These are phyloP conservation scores for Rostrohypoxylon terebratum DNA, from an alignment of 495 filamentous ascomycete genomes.

Conservation along the genomic window DNA sequence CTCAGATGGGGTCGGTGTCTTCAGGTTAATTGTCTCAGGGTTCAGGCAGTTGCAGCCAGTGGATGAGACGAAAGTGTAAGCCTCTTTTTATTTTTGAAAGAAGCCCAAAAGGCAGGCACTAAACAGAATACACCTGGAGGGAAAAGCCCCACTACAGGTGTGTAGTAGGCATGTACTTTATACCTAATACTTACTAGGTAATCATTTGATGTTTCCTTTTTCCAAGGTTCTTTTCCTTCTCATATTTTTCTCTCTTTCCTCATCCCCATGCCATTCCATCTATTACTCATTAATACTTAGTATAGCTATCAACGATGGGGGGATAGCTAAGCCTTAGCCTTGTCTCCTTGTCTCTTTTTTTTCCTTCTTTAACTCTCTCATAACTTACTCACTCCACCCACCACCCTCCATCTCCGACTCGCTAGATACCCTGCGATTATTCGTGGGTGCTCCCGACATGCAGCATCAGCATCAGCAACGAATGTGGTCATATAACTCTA, in stretches of 20 bases:
- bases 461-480: constrained; percentile 26
- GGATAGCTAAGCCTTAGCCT: constrained; percentile 21
- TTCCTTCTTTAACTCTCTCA: constrained; percentile 13
- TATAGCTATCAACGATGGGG: constrained; percentile 1
- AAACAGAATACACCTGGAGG: background rate
- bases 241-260: background rate
- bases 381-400: constrained; percentile 1
- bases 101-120: constrained; percentile 2
- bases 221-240: background rate
- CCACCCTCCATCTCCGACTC: constrained; percentile 8
- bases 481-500: constrained; percentile 28
- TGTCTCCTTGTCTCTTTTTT: constrained; percentile 3
- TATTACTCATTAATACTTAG: background rate
- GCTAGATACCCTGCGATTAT: constrained; percentile 21
- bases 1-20: constrained; percentile 18
- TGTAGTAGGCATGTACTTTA: background rate
- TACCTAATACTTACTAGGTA: too few relatives aligned
- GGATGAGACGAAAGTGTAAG: background rate
- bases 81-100: too few relatives aligned
- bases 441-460: constrained; percentile 40
- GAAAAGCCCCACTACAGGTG: constrained; percentile 2
- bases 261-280: constrained; percentile 1
- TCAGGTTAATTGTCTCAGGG: constrained; percentile 8
- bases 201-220: background rate
- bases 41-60: background rate